These are phyloP conservation scores for Agrocybe pediades DNA, from an alignment of 768 basidiomycete genomes.

Conservation along the genomic window DNA sequence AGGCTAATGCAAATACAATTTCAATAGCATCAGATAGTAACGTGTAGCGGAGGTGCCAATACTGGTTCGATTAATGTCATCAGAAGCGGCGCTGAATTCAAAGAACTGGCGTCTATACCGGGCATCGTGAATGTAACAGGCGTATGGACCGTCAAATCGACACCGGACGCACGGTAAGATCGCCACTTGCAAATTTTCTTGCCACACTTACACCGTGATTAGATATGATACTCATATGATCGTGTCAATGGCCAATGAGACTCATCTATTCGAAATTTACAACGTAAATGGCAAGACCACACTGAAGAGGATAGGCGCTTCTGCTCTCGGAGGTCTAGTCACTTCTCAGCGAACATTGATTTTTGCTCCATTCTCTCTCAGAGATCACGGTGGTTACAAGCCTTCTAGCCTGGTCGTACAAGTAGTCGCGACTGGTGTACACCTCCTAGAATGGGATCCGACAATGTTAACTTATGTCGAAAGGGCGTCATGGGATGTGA, in stretches of 20 bases:
- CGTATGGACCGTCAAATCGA: constrained; percentile 62
- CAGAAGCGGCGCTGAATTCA: constrained; percentile 80
- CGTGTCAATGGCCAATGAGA: constrained; percentile 58
- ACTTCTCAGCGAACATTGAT: constrained; percentile 60
- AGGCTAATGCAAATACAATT: not conserved
- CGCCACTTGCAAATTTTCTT: constrained; percentile 2
- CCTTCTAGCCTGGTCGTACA: constrained; percentile 68
- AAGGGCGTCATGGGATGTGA: constrained; percentile 38
- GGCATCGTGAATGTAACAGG: constrained; percentile 58
- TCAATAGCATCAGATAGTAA: constrained; percentile 73
- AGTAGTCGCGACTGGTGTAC: constrained; percentile 61
- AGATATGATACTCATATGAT: constrained; percentile 57
- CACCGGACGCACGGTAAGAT: constrained; percentile 53
- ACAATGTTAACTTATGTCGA: constrained; percentile 41
- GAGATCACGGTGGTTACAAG: constrained; percentile 35
- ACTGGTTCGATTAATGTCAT: constrained; percentile 78
- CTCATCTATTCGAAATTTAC: constrained; percentile 53
- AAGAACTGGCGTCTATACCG: constrained; percentile 58
- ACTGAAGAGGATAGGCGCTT: constrained; percentile 37
- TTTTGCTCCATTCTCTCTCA: constrained; percentile 53
- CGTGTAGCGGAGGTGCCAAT: constrained; percentile 81
- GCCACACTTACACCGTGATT: not conserved
- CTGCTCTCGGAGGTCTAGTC: constrained; percentile 43
- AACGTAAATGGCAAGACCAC: constrained; percentile 41
- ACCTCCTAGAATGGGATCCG: constrained; percentile 58